Evolutionary conservation across 352 stramenopile species (phyloP), one percentile per base, ranked within the genome.

Genomic region (Albugo laibachii): DNA sequence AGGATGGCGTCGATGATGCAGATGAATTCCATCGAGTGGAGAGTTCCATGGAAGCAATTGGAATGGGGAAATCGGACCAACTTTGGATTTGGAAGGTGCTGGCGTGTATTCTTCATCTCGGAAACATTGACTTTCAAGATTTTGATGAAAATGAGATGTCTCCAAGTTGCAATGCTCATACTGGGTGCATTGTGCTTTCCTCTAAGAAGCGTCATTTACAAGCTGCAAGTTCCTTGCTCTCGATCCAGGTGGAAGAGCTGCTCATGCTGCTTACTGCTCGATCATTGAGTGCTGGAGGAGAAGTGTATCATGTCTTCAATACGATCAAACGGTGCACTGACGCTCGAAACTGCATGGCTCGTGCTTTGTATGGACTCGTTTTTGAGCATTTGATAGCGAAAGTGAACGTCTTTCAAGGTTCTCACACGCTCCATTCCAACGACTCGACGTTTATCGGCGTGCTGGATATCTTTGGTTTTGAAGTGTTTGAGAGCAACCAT

Each of bases 351-450:
- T 80, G 80, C 10, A 54, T 93, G 5, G 75, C 81, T 40, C 94
- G 94, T 55, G 74, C 80, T 13, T 69, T 83, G 1, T 96, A 95
- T 49, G 69, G 59, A 18, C 61, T 65, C n/a, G 53, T 95, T 14
- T 96, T 96, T 60, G 61, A 73, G 13, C 83, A 70, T 51, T 72
- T 96, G 56, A 80, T 94, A 35, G 59, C 68, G 38, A 45, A 52
- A 34, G 37, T 57, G 1, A 57, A 57, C n/a, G 16, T 24, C 3
- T 24, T 19, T 8, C 16, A 24, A 19, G 20, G 37, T 52, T 19
- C 38, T 24, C 16, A 43, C 38, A 19, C 8, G 20, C 16, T 24
- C 8, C 38, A 43, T 24, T 12, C n/a, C 13, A 24, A 19, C 5
- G 45, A 54, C 39, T 14, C 35, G n/a, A n/a, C 12, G n/a, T 57